A percentile compares a stretch with the other conserved stretches of the same genome.
These are phyloP conservation scores for Alternaria brassicicola DNA, from an alignment of 2,329 filamentous ascomycete genomes.

Conservation along the genomic window DNA sequence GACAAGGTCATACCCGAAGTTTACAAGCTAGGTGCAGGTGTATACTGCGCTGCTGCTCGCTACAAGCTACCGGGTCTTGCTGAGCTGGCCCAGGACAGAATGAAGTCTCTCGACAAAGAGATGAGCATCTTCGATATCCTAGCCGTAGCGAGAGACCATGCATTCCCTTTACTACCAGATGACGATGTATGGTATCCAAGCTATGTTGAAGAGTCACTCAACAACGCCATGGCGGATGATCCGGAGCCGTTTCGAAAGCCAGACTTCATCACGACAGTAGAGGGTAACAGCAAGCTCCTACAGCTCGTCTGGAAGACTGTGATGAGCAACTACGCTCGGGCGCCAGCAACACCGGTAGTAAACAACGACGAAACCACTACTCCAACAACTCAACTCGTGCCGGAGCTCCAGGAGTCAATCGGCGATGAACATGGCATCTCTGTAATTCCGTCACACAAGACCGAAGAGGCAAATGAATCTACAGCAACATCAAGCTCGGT, in stretches of 20 bases:
- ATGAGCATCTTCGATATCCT: constrained; percentile 33
- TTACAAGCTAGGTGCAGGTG: constrained; percentile 30
- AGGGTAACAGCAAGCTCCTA: constrained; percentile 33
- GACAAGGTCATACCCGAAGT: constrained; percentile 6
- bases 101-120: constrained; percentile 23
- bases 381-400: constrained; percentile 2
- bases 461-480: not conserved
- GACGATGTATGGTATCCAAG: constrained; percentile 33
- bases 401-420: not conserved
- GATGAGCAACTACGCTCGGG: constrained; percentile 25
- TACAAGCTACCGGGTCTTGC: constrained; percentile 35
- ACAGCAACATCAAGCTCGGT: not conserved
- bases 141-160: constrained; percentile 26
- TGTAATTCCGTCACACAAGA: not conserved
- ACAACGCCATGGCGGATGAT: constrained; percentile 26
- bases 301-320: constrained; percentile 39
- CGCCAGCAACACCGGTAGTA: not conserved
- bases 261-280: constrained; percentile 34
- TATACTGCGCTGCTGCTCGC: constrained; percentile 36
- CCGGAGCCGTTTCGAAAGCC: constrained; percentile 29
- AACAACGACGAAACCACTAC: not conserved
- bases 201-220: constrained; percentile 32
- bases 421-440: not conserved
- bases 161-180: constrained; percentile 29
- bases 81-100: constrained; percentile 30